A percentile compares a stretch with the other conserved stretches of the same genome.
Evolutionary conservation across 257 asterid species (phyloP).

Genomic region (Penstemon newberryi): DNA sequence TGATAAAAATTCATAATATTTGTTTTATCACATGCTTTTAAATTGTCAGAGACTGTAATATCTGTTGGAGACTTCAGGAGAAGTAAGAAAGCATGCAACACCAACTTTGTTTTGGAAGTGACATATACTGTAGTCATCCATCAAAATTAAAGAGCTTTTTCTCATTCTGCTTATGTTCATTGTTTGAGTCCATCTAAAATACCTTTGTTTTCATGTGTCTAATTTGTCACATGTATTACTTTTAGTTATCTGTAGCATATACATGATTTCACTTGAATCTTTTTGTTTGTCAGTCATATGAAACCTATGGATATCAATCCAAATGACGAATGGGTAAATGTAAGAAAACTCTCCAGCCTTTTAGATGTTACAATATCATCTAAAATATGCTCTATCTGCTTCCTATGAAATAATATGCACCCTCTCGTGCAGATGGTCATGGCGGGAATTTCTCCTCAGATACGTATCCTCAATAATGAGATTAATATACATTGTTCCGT

Average conservation of each 20-base stretch:
- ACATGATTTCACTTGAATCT: constrained; percentile 21
- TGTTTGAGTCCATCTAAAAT: neutral
- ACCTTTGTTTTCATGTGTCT: neutral
- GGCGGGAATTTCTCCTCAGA: constrained; percentile 92
- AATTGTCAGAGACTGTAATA: constrained; percentile 2
- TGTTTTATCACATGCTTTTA: constrained; percentile 15
- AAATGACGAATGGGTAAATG: constrained; percentile 88
- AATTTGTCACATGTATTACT: constrained; percentile 3
- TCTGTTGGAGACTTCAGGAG: constrained; percentile 8
- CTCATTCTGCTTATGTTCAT: neutral
- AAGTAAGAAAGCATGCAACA: neutral
- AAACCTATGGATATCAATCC: constrained; percentile 89
- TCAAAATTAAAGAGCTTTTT: neutral
- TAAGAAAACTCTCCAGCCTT: constrained; percentile 43
- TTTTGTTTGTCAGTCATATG: constrained; percentile 71
- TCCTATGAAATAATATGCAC: constrained; percentile 28
- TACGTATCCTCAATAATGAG: constrained; percentile 61
- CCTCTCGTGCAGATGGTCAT: constrained; percentile 69
- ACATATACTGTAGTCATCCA: neutral
- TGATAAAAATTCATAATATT: constrained; percentile 8
- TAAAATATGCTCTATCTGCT: constrained; percentile 12
- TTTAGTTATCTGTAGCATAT: constrained; percentile 21
- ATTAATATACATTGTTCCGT: constrained; percentile 1
- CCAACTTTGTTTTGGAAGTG: neutral
- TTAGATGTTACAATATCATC: constrained; percentile 17